Base-by-base conservation (phyloP, 176 grass and related monocot genomes). In the Canna indica region DNA sequence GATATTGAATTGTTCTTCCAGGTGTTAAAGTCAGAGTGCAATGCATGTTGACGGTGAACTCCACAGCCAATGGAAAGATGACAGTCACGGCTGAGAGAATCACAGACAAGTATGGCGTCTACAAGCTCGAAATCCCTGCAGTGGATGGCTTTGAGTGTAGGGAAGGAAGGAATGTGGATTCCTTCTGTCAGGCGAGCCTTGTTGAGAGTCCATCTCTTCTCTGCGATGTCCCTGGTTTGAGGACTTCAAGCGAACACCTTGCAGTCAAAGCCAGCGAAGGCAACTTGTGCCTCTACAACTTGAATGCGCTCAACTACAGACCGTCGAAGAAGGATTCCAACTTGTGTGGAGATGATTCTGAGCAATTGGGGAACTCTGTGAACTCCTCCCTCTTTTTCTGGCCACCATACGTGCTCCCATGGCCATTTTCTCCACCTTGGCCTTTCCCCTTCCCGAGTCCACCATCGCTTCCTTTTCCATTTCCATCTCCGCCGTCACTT, bases 281-380 rank as follows among this genome's bases (percentile, higher is more conserved):
- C 50, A 64, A 16, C 64, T 50, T 59, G 14, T 97, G 94, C 73
- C 16, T 93, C 63, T 93, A 87, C 80, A 93, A 62, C 77, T 82
- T 97, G 60, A 97, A 97, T 34, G 91, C 94, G 28, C 79, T 97
- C 64, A 90, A 91, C 62, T 97, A 97, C 72, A 78, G 89, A 38
- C 89, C 89, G 0, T 50, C 81, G 27, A 90, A 83, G 52, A 81
- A 74, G 30, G 72, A 32, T 12, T 38, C 61, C 26, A 57, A 22
- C 16, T 71, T 74, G 59, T 87, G 88, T 14, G 68, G 68, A 70
- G 28, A 29, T 46, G 42, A 46, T 1, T 41, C 14, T 18, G 42
- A 31, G 24, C 20, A 1, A 44, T 7, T 36, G 14, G 16, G 74
- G 0, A 70, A 36, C 0, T 31, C 76, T 63, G 50, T 81, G 45